A percentile compares a stretch with the other conserved stretches of the same genome.
Evolutionary conservation across 192 early-diverging fungal species (phyloP).

Genomic region (Chytriomyces hyalinus): DNA sequence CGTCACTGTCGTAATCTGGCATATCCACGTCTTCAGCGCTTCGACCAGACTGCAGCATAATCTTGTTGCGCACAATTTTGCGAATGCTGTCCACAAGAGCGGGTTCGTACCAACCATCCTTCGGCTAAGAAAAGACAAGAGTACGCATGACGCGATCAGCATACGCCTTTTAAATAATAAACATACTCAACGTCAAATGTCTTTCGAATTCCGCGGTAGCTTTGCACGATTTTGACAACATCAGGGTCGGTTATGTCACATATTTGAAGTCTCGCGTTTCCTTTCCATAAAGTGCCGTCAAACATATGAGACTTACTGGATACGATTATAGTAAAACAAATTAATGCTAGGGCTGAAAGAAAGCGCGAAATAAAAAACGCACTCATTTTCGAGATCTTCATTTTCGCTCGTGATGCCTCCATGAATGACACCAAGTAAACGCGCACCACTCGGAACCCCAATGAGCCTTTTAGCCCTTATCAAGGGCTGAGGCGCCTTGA

Average conservation of each 20-base stretch:
- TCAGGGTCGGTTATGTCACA: constrained; percentile 52
- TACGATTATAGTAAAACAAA: not conserved
- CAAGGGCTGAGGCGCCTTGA: constrained; percentile 32
- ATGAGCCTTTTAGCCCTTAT: constrained; percentile 43
- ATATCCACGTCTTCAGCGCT: constrained; percentile 22
- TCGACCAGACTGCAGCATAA: constrained; percentile 29
- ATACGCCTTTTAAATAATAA: not conserved
- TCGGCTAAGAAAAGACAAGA: constrained; percentile 20
- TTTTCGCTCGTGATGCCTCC: not conserved
- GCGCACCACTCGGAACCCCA: constrained; percentile 29
- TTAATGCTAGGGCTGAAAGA: constrained; percentile 5
- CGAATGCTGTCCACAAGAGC: constrained; percentile 28
- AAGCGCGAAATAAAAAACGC: constrained; percentile 8
- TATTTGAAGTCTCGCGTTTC: constrained; percentile 35
- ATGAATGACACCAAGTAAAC: constrained; percentile 17
- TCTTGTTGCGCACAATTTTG: constrained; percentile 45
- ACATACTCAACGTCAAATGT: constrained; percentile 34
- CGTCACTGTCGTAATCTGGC: constrained; percentile 16
- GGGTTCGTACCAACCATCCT: constrained; percentile 48
- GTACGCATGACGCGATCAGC: not conserved
- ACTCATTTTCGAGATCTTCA: constrained; percentile 28
- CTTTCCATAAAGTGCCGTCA: constrained; percentile 40
- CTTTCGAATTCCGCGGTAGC: constrained; percentile 19
- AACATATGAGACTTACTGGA: constrained; percentile 46
- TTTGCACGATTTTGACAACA: constrained; percentile 35